These are phyloP conservation scores for Solanum boliviense DNA, from an alignment of 257 asterid species.

Conservation along the genomic window DNA sequence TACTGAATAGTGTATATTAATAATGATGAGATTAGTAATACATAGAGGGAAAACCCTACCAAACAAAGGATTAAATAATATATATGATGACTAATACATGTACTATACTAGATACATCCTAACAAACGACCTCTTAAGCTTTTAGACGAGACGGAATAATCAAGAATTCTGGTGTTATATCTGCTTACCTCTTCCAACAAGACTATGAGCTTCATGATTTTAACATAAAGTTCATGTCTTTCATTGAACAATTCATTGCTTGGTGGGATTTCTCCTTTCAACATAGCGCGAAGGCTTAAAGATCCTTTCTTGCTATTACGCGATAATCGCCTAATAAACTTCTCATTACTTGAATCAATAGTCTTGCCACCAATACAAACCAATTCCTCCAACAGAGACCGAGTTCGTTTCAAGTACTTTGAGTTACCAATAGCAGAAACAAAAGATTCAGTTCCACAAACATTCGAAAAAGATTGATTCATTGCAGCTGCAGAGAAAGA, in stretches of 20 bases:
- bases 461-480: constrained; percentile 22
- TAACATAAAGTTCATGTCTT: constrained; percentile 33
- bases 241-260: constrained; percentile 27
- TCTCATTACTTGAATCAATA: constrained; percentile 31
- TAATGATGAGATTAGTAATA: neutral
- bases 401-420: constrained; percentile 58
- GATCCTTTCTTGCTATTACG: constrained; percentile 28
- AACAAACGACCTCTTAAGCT: neutral
- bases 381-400: constrained; percentile 64
- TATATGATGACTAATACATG: neutral
- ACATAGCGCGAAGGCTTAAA: constrained; percentile 33
- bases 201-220: constrained; percentile 52
- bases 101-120: neutral
- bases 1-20: neutral
- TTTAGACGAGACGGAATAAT: neutral
- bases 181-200: constrained; percentile 57
- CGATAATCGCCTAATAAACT: constrained; percentile 31
- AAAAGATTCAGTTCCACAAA: constrained; percentile 32
- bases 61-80: neutral
- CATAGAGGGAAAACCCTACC: neutral
- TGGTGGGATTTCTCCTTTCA: constrained; percentile 42
- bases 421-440: constrained; percentile 31
- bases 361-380: constrained; percentile 40
- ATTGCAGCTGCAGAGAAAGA: constrained; percentile 8
- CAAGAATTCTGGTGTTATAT: neutral